Base-by-base conservation (phyloP, 768 basidiomycete genomes). In the Pleurotus ostreatus region DNA sequence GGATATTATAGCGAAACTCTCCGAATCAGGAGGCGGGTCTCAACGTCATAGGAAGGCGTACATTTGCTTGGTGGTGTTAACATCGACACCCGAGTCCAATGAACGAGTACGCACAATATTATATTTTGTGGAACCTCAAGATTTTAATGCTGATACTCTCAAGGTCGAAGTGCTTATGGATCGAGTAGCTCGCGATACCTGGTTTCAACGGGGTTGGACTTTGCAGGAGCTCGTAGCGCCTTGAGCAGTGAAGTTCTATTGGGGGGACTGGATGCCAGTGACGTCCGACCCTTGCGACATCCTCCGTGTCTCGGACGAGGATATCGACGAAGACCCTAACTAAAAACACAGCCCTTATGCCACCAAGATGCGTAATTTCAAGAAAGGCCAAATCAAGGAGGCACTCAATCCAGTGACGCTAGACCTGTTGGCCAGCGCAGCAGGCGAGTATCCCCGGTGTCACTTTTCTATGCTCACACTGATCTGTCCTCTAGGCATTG, bases 181-280 rank as follows among this genome's bases (percentile, higher is more conserved):
- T 26, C 25, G 25, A 26, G n/a, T 30, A 15, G 25, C n/a, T n/a
- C 5, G 13, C 12, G 41, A 49, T 30, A 34, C n/a, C 15, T 49
- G 48, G 48, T 49, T 49, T 22, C 12, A 34, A 22, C 26, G 48
- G 22, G 48, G 48, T 30, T 49, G 48, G 48, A 49, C 48, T n/a
- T 49, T 26, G 25, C 25, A 26, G 25, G 25, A 26, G 25, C 25
- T 26, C 37, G 26, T 49, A 9, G 48, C 48, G 9, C 48, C 48
- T 34, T 15, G 20, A 15, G 26, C 26, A 20, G 12, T 49, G 13
- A 49, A 49, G 30, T 49, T 49, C 23, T 22, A 30, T n/a, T 12
- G 12, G n/a, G 12, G 22, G 12, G 48, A 30, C 5, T 49, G 48
- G 48, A n/a, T 15, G 12, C 13, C 25, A 15, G 5, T 13, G 20